A percentile compares a stretch with the other conserved stretches of the same genome.
Evolutionary conservation across 2,329 filamentous ascomycete genomes (phyloP).

Genomic region (Tolypocladium nubicola): DNA sequence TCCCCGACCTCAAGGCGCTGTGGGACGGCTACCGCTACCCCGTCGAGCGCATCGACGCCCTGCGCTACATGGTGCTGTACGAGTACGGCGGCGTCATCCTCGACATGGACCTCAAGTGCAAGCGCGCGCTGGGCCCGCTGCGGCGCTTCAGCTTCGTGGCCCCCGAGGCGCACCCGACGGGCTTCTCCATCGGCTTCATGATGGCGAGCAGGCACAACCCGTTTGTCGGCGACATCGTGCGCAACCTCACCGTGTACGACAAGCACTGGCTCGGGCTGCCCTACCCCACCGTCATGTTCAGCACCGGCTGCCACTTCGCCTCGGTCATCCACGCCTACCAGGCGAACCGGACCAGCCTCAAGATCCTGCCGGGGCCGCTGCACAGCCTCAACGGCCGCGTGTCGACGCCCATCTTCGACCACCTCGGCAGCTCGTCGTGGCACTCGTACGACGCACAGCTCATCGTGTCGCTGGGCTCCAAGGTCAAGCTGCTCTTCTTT

Average conservation of each 20-base stretch:
- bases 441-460: slow-evolving; percentile 24
- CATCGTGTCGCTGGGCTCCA: slow-evolving; percentile 8
- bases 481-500: slow-evolving; percentile 8
- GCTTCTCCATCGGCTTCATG: slow-evolving; percentile 31
- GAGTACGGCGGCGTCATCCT: slow-evolving; percentile 21
- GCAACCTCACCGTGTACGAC: slow-evolving; percentile 22
- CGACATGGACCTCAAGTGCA: slow-evolving; percentile 22
- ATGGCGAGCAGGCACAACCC: slow-evolving; percentile 22
- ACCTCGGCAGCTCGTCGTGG: slow-evolving; percentile 31
- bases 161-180: slow-evolving; percentile 26
- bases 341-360: slow-evolving; percentile 17
- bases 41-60: slow-evolving; percentile 60
- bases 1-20: slow-evolving; percentile 23
- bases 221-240: slow-evolving; percentile 22
- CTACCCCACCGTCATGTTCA: slow-evolving; percentile 31
- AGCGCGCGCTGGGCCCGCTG: slow-evolving; percentile 25
- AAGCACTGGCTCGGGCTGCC: slow-evolving; percentile 26
- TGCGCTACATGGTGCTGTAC: slow-evolving; percentile 43
- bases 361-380: slow-evolving; percentile 24
- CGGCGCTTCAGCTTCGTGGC: slow-evolving; percentile 29
- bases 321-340: slow-evolving; percentile 28
- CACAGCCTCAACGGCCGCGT: slow-evolving; percentile 28
- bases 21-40: slow-evolving; percentile 48
- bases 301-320: slow-evolving; percentile 30
- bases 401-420: slow-evolving; percentile 27